Evolutionary conservation across 192 early-diverging fungal species (phyloP).

Genomic region (Fimicolochytrium jonesii): DNA sequence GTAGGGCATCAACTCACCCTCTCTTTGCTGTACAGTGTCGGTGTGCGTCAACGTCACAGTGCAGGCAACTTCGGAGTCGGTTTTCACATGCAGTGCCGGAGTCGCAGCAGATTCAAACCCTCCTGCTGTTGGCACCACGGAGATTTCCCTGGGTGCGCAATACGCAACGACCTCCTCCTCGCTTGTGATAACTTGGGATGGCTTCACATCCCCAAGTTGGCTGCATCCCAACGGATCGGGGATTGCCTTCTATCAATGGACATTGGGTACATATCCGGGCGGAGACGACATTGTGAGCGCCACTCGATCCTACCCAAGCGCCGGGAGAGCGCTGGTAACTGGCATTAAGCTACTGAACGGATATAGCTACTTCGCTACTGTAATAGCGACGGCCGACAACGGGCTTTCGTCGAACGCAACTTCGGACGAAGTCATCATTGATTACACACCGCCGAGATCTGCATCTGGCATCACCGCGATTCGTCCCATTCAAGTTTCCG

Average conservation of each 20-base stretch:
- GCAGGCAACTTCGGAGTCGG: not conserved
- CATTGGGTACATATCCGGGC: not conserved
- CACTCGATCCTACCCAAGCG: too few relatives aligned
- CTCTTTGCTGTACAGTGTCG: too few relatives aligned
- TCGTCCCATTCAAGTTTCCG: not conserved
- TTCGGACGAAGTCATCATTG: not conserved
- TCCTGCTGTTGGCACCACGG: not conserved
- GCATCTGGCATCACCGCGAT: not conserved
- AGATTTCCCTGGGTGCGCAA: not conserved
- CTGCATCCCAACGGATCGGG: not conserved
- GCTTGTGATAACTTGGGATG: not conserved
- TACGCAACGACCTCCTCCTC: too few relatives aligned
- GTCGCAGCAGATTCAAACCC: not conserved
- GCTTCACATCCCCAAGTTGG: not conserved
- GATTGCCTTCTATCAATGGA: not conserved
- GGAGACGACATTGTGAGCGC: too few relatives aligned
- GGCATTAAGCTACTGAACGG: too few relatives aligned
- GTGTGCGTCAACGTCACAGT: not conserved
- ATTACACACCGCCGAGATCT: not conserved
- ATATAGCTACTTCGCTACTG: not conserved
- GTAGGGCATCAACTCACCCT: too few relatives aligned
- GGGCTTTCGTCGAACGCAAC: not conserved
- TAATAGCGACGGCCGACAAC: not conserved
- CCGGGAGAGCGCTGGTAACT: too few relatives aligned
- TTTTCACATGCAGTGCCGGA: not conserved